phyloP scores from a whole-genome alignment of 78 protist species.

The Pigoraptor vietnamica region DNA sequence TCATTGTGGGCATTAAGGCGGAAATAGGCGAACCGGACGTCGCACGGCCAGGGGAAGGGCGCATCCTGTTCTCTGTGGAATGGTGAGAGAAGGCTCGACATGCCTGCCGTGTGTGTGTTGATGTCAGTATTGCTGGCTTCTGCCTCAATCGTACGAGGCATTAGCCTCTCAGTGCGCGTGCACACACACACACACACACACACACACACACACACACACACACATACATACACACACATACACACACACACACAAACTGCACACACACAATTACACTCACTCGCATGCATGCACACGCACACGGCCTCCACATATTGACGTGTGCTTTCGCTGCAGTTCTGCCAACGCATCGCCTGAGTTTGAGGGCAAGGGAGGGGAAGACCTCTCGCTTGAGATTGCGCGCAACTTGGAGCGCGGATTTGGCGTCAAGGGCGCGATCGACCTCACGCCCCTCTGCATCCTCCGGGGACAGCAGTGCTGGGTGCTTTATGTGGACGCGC shows the following conservation, averaged over 20 bases:
- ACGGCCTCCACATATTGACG: background rate
- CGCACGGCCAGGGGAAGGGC: background rate
- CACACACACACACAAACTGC: background rate
- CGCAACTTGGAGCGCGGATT: background rate
- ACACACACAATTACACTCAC: background rate
- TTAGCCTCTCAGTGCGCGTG: background rate
- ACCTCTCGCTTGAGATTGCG: background rate
- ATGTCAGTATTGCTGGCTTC: background rate
- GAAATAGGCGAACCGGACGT: background rate
- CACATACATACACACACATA: background rate
- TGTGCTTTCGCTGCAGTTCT: background rate
- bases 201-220: background rate
- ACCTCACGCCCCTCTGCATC: background rate
- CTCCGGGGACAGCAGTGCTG: background rate
- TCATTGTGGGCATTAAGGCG: background rate
- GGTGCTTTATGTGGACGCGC: background rate
- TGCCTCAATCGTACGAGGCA: background rate
- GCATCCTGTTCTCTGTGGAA: background rate
- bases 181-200: slow-evolving; percentile 9
- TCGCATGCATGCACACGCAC: background rate
- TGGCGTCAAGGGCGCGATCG: background rate
- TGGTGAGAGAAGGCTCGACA: background rate
- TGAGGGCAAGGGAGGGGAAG: background rate
- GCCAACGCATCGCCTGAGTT: background rate
- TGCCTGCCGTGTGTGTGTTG: no score